Conservation (phyloP, 78 protist species). For the Monocercomonoides exilis region DNA sequence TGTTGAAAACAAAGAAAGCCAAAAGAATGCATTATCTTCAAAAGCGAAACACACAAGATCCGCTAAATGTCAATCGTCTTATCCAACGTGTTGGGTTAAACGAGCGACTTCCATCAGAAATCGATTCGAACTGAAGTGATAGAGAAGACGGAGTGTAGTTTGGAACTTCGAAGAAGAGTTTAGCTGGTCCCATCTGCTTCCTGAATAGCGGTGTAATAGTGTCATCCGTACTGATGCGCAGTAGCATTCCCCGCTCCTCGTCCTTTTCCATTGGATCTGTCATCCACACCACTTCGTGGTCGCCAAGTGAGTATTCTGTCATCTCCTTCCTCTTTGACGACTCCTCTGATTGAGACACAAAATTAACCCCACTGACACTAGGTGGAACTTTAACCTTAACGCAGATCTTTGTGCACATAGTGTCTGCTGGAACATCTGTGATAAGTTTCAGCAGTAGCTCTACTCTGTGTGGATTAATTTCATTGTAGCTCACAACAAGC, state of each 20-base stretch:
- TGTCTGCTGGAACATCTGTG: too few relatives aligned
- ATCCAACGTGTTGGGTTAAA: too few relatives aligned
- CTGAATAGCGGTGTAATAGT: not conserved
- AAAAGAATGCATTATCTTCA: too few relatives aligned
- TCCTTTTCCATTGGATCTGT: not conserved
- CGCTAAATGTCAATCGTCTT: too few relatives aligned
- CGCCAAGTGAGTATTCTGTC: not conserved
- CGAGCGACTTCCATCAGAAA: not conserved
- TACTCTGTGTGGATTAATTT: not conserved
- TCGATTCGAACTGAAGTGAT: not conserved
- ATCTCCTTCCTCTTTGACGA: not conserved
- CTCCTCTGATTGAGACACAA: too few relatives aligned
- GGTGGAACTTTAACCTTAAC: too few relatives aligned
- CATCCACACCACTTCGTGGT: not conserved
- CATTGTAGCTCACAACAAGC: not conserved
- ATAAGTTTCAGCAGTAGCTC: too few relatives aligned
- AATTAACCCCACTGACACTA: too few relatives aligned
- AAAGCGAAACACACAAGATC: too few relatives aligned
- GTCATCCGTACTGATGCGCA: not conserved
- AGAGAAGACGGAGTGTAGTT: not conserved
- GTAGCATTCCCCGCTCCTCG: not conserved
- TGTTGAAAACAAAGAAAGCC: too few relatives aligned
- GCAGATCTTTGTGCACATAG: too few relatives aligned
- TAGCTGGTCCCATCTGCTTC: not conserved
- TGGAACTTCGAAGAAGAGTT: not conserved